Conservation (phyloP, 1,139 yeast species). For the Blastobotrys aristatus region DNA sequence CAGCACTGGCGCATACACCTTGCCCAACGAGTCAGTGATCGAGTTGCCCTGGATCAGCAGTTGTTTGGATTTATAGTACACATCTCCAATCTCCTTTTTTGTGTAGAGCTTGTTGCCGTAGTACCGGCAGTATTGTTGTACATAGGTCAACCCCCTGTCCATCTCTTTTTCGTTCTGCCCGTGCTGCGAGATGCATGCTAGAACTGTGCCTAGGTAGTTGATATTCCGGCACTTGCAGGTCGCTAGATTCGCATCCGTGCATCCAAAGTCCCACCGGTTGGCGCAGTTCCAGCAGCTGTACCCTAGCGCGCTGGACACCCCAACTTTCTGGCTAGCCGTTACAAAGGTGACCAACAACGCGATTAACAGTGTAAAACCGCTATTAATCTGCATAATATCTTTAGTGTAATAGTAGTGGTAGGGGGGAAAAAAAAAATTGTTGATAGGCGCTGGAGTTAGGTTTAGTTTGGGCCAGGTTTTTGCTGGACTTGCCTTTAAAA, state of each 20-base stretch:
- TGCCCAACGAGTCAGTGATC: slow-evolving; percentile 6
- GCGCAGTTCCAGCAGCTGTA: slow-evolving; percentile 28
- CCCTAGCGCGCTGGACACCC: slow-evolving; percentile 24
- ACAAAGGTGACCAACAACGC: too few relatives aligned
- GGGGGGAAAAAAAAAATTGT: too few relatives aligned
- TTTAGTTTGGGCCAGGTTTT: too few relatives aligned
- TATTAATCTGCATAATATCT: too few relatives aligned
- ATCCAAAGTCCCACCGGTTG: slow-evolving; percentile 22
- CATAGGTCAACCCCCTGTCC: slow-evolving; percentile 20
- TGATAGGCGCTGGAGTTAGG: too few relatives aligned
- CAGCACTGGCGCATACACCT: slow-evolving; percentile 17
- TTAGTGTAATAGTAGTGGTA: too few relatives aligned
- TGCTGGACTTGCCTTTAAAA: too few relatives aligned
- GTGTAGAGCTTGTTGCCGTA: slow-evolving; percentile 17
- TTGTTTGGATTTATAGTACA: slow-evolving; percentile 15
- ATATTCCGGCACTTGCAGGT: slow-evolving; percentile 22
- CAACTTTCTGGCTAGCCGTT: slow-evolving; percentile 23
- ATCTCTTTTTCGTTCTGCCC: slow-evolving; percentile 21
- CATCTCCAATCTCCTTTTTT: slow-evolving; percentile 16
- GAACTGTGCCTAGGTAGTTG: slow-evolving; percentile 23
- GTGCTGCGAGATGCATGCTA: slow-evolving; percentile 22
- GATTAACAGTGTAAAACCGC: too few relatives aligned
- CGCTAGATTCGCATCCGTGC: slow-evolving; percentile 13
- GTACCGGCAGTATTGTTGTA: slow-evolving; percentile 19
- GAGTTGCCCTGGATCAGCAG: slow-evolving; percentile 14